Evolutionary conservation across 2,329 filamentous ascomycete species (phyloP), one percentile per base, ranked within the genome.

Genomic region (Ophiostoma populinum): DNA sequence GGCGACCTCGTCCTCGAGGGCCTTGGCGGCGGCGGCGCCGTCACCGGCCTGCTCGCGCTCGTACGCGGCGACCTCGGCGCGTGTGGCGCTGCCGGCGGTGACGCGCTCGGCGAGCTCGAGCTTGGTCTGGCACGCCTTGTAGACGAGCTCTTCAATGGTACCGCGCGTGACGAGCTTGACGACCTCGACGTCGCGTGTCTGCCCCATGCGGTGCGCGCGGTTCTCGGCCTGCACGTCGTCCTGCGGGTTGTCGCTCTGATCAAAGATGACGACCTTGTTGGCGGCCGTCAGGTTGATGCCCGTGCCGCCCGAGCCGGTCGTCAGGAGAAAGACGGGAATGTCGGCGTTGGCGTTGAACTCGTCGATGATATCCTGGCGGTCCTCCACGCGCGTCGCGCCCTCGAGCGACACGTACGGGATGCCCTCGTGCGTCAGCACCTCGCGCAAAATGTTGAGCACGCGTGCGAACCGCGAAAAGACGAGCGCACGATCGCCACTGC

Each of bases 191-290:
- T 87, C 79, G 12, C 81, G 66, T 20, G 71, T 86, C 60, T 98
- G 90, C 0, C 90, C 90, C 7, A 98, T 81, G 11, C 90, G 78
- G 56, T 98, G 90, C 0, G 90, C 90, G 13, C 90, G 76, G 53
- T 98, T 95, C 61, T 95, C 90, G 0, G 90, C 90, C 54, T 98
- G 90, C n/a, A 93, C 75, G 51, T 98, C 90, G 46, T 95, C 87
- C 51, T 98, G 90, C 0, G 90, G 90, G 47, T 98, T 98, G 59
- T 94, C 93, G n/a, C 77, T 82, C 43, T 80, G 80, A 55, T 98
- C 90, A 52, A 95, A 94, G 49, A 98, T 90, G 55, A 98, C 73
- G 46, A 98, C 87, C 57, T 94, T 95, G 61, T 95, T 95, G 5
- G 90, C 90, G 24, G 80, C 81, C 7, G 87, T 90, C 36, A 98